phyloP scores from a whole-genome alignment of 108 stramenopile species.

The Craspedostauros australis region DNA sequence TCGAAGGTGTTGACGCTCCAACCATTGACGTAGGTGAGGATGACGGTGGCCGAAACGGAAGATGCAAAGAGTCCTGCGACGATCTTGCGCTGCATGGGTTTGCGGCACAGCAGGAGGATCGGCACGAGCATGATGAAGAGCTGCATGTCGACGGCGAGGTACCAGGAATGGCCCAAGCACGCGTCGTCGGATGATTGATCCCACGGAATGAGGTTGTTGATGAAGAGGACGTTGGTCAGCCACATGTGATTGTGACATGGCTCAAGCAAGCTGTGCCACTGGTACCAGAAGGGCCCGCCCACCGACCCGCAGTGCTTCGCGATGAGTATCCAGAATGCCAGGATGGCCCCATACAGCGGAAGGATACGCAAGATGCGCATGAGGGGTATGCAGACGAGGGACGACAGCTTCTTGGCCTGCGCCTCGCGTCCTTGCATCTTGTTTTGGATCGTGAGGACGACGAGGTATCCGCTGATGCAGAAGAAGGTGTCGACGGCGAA shows the following conservation, averaged over 20 bases:
- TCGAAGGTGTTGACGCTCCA: constrained; percentile 58
- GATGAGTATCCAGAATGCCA: constrained; percentile 40
- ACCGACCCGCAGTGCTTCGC: constrained; percentile 30
- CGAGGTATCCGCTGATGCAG: constrained; percentile 45
- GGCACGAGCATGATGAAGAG: constrained; percentile 30
- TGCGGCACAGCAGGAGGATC: constrained; percentile 22
- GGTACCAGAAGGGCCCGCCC: constrained; percentile 57
- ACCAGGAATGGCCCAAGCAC: constrained; percentile 63
- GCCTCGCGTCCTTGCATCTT: constrained; percentile 2
- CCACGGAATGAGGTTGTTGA: constrained; percentile 50
- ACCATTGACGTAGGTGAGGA: constrained; percentile 18
- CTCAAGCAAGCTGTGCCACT: constrained; percentile 35
- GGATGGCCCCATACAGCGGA: constrained; percentile 30
- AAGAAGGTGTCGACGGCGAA: constrained; percentile 59
- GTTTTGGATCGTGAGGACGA: constrained; percentile 24
- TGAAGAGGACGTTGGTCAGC: constrained; percentile 53
- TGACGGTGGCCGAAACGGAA: constrained; percentile 17
- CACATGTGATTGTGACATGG: constrained; percentile 34
- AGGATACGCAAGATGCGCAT: constrained; percentile 38
- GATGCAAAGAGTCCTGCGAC: constrained; percentile 1
- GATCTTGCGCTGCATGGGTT: background rate
- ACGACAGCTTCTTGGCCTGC: background rate
- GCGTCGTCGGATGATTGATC: constrained; percentile 32
- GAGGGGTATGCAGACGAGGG: constrained; percentile 4
- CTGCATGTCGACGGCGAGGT: constrained; percentile 59